Percentiles rank a stretch among this genome's conserved stretches.
phyloP scores from a whole-genome alignment of 2,329 filamentous ascomycete species.

The Paecilomyces formosus region DNA sequence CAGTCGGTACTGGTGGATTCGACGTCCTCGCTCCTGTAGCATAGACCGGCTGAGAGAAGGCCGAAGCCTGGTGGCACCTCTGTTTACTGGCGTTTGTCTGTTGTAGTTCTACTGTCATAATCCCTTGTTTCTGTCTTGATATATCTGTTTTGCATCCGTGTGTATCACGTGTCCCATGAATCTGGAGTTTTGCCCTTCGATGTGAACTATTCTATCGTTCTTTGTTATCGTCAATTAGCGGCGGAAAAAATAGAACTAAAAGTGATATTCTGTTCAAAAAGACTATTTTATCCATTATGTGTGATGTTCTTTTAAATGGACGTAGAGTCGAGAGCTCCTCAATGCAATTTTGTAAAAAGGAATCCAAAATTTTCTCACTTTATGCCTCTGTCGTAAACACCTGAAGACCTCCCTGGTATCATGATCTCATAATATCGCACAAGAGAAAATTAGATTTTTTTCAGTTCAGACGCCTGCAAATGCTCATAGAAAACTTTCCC shows the following conservation, averaged over 20 bases:
- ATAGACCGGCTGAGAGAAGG: slow-evolving; percentile 16
- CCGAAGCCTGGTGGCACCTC: background rate
- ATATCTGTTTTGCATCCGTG: slow-evolving; percentile 3
- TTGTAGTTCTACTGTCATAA: slow-evolving; percentile 3
- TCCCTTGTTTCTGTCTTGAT: background rate
- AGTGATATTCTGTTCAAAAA: background rate
- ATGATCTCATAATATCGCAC: background rate
- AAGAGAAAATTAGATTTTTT: slow-evolving; percentile 2
- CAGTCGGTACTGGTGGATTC: slow-evolving; percentile 83
- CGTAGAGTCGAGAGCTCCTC: background rate
- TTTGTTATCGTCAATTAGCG: background rate
- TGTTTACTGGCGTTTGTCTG: slow-evolving; percentile 9
- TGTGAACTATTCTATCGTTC: background rate
- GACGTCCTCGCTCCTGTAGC: slow-evolving; percentile 62
- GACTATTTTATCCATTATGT: background rate
- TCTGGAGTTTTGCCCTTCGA: slow-evolving; percentile 25
- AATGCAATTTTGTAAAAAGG: background rate
- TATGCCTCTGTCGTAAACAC: background rate
- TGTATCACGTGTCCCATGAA: slow-evolving; percentile 25
- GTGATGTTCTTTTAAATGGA: background rate
- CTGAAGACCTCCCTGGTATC: background rate
- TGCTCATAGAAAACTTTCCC: background rate
- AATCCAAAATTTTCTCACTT: background rate
- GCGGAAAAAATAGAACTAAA: background rate
- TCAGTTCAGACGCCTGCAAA: background rate